These are phyloP conservation scores for Kodamaea fungicola DNA, from an alignment of 1,139 yeast genomes.

Conservation along the genomic window DNA sequence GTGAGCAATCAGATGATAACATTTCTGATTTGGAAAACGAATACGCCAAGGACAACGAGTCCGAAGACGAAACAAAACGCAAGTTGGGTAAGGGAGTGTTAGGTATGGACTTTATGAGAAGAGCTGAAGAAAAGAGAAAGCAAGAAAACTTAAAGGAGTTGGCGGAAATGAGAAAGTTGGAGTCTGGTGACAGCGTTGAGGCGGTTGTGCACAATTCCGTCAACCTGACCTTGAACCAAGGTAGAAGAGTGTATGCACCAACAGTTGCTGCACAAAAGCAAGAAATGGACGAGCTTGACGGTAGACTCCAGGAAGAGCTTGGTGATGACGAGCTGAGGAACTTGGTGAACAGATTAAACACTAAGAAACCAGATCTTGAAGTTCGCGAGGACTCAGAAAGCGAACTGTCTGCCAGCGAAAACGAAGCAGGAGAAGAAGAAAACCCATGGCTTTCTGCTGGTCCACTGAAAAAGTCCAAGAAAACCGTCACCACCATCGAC, in stretches of 20 bases:
- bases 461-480: conserved; percentile 42
- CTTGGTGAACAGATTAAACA: conserved; percentile 37
- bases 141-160: conserved; percentile 53
- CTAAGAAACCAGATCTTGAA: conserved; percentile 9
- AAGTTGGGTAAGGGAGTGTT: conserved; percentile 79
- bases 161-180: conserved; percentile 46
- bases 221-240: conserved; percentile 58
- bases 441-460: conserved; percentile 72
- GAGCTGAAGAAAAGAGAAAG: conserved; percentile 68
- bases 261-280: conserved; percentile 46
- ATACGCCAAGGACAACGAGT: conserved; percentile 32
- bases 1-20: conserved; percentile 48
- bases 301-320: conserved; percentile 44
- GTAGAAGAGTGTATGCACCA: conserved; percentile 83
- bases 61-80: conserved; percentile 27
- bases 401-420: not conserved
- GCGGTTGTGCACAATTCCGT: conserved; percentile 38
- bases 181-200: conserved; percentile 41
- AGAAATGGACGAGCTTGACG: conserved; percentile 41
- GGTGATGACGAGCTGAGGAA: conserved; percentile 53
- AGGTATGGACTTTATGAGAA: conserved; percentile 92
- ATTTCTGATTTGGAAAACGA: conserved; percentile 52
- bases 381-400: conserved; percentile 6
- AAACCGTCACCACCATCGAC: conserved; percentile 54
- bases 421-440: conserved; percentile 23